Evolutionary conservation across 2,329 filamentous ascomycete species (phyloP).

Genomic region (Clarireedia monteithiana): DNA sequence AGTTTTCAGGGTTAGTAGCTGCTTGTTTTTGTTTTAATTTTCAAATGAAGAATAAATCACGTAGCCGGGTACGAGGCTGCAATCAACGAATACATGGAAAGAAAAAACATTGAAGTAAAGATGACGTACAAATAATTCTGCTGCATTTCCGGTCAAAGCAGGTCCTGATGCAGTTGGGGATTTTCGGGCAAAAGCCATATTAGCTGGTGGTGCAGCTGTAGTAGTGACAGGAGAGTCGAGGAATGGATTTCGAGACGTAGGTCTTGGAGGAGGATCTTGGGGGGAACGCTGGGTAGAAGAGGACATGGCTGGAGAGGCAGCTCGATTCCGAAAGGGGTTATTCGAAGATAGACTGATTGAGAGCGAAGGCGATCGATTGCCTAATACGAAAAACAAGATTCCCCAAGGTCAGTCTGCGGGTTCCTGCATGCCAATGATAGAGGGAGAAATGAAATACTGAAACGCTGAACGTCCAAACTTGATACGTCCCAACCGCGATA

Average conservation of each 20-base stretch:
- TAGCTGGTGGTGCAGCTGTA: conserved; percentile 33
- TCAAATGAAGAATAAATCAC: not conserved
- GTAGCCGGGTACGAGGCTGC: not conserved
- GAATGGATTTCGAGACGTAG: conserved; percentile 68
- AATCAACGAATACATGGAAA: not conserved
- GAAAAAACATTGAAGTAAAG: not conserved
- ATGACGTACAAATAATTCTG: conserved; percentile 69
- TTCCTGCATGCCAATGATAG: conserved; percentile 25
- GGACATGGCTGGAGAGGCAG: conserved; percentile 46
- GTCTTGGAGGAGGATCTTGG: conserved; percentile 49
- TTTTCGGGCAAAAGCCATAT: conserved; percentile 40
- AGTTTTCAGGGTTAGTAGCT: conserved; percentile 26
- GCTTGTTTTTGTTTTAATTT: not conserved
- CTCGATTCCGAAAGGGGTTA: conserved; percentile 73
- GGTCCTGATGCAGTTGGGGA: conserved; percentile 33
- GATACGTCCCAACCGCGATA: conserved; percentile 23
- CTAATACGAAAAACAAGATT: conserved; percentile 23
- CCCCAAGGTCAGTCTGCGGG: conserved; percentile 20
- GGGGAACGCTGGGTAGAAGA: conserved; percentile 43
- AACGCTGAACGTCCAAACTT: conserved; percentile 25
- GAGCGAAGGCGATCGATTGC: conserved; percentile 39
- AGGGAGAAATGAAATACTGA: conserved; percentile 15
- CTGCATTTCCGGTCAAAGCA: conserved; percentile 43
- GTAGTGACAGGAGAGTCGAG: conserved; percentile 43
- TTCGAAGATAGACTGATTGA: conserved; percentile 63